Percentiles rank a stretch among this genome's conserved stretches.
phyloP scores from a whole-genome alignment of 2,329 filamentous ascomycete genomes.

The Phyllosticta citribraziliensis region DNA sequence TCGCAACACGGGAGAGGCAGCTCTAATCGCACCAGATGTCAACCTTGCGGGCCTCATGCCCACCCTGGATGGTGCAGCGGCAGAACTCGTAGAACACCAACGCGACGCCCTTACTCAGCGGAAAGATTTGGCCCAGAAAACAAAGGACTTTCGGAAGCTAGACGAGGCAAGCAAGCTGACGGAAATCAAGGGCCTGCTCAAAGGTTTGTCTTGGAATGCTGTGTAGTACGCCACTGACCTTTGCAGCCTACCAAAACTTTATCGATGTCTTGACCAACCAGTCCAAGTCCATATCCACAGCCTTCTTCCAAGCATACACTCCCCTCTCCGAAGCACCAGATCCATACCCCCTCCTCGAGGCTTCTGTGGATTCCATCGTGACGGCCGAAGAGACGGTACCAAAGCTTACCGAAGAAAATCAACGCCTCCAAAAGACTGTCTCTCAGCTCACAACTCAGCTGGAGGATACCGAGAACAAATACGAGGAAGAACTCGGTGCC shows the following conservation, averaged over 20 bases:
- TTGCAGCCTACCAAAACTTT: constrained; percentile 83
- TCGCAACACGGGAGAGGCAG: neutral
- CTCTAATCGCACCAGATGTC: constrained; percentile 54
- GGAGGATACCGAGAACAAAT: constrained; percentile 68
- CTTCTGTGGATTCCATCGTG: constrained; percentile 88
- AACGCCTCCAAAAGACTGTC: constrained; percentile 73
- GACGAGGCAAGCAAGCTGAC: constrained; percentile 78
- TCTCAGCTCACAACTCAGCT: constrained; percentile 66
- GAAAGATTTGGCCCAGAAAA: constrained; percentile 97
- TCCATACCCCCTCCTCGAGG: constrained; percentile 90
- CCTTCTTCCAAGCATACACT: constrained; percentile 88
- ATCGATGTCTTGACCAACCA: constrained; percentile 95
- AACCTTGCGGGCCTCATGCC: constrained; percentile 77
- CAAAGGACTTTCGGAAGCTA: constrained; percentile 91
- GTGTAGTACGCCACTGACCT: constrained; percentile 14
- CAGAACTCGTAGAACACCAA: constrained; percentile 87
- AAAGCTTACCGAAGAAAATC: constrained; percentile 79
- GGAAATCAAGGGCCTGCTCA: constrained; percentile 83
- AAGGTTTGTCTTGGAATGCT: constrained; percentile 47
- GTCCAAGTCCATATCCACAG: constrained; percentile 85
- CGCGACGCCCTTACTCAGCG: constrained; percentile 90
- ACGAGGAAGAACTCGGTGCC: constrained; percentile 67
- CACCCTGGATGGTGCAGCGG: constrained; percentile 83
- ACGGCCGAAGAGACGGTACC: constrained; percentile 87
- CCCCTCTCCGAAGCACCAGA: constrained; percentile 92